Evolutionary conservation across 2,329 filamentous ascomycete species (phyloP), one percentile per base, ranked within the genome.

Genomic region (Aspergillus fumigatiaffinis): DNA sequence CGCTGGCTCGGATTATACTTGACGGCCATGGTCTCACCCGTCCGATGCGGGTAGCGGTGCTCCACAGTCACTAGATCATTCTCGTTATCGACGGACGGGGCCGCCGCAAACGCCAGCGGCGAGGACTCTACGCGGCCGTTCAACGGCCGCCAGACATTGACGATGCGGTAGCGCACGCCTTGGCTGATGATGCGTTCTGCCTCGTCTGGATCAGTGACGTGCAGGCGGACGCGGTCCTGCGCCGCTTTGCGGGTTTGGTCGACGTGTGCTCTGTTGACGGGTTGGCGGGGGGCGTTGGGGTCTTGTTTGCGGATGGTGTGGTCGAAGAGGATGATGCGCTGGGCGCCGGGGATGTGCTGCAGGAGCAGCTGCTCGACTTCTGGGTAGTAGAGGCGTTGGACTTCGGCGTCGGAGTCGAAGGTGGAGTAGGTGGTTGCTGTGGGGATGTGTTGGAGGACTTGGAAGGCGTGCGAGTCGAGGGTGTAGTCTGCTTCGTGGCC

Each of bases 101-200:
- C 81, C 5, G 84, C 81, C 0, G 85, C 84, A 52, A 86, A 81
- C 0, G 80, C 83, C 2, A 87, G 75, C 1, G 86, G 85, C 25
- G 76, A 79, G 0, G 78, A 77, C 55, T 84, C 80, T 0, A 87
- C 82, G 1, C 81, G 79, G 0, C 80, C 83, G 50, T 84, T 86
- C 20, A 87, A 72, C 0, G 87, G 86, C 0, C 89, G 82, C 92
- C 92, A 96, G 50, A 96, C 87, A 64, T 96, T 96, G 72, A 96
- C 84, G 68, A 96, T 90, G 59, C 91, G 84, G 73, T 91, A 92
- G 2, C 91, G 85, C 2, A 82, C 84, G 57, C 80, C 71, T 1
- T 57, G 55, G 1, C 38, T 10, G 10, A 93, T 82, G 0, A 93
- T 77, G 55, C 74, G 68, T 3, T 87, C 86, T 0, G 90, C 89